These are phyloP conservation scores for Tolypocladium guangdongense DNA, from an alignment of 2,329 filamentous ascomycete genomes.

Conservation along the genomic window DNA sequence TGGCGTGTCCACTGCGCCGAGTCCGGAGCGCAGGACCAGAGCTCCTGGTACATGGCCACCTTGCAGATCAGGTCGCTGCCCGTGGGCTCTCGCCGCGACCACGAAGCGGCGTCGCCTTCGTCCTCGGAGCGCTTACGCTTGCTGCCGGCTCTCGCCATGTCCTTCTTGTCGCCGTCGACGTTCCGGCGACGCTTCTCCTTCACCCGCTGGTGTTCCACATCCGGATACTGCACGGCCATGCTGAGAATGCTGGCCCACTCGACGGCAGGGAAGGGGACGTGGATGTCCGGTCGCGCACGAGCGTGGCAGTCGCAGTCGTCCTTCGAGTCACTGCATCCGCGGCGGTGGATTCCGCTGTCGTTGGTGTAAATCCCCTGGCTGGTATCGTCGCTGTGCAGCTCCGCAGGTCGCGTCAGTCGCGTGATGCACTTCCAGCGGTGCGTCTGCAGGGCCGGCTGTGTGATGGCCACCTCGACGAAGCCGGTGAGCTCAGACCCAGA, in stretches of 20 bases:
- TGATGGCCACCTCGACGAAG: constrained; percentile 47
- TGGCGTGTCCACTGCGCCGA: constrained; percentile 43
- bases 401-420: constrained; percentile 43
- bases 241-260: constrained; percentile 49
- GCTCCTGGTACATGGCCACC: constrained; percentile 58
- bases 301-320: constrained; percentile 40
- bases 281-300: constrained; percentile 35
- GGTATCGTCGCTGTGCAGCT: constrained; percentile 36
- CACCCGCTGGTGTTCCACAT: constrained; percentile 27
- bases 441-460: constrained; percentile 39
- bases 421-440: constrained; percentile 52
- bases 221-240: constrained; percentile 41
- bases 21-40: constrained; percentile 44
- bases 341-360: constrained; percentile 41
- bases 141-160: constrained; percentile 21
- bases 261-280: constrained; percentile 46
- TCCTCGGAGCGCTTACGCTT: constrained; percentile 30
- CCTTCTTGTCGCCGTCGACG: constrained; percentile 24
- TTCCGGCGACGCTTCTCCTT: constrained; percentile 25
- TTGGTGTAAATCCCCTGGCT: constrained; percentile 35
- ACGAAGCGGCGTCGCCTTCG: constrained; percentile 28
- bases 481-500: constrained; percentile 49
- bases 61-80: constrained; percentile 47
- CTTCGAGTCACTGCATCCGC: constrained; percentile 37
- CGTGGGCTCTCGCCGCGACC: constrained; percentile 28